Evolutionary conservation across 2,329 filamentous ascomycete genomes (phyloP), one percentile per base, ranked within the genome.

Genomic region (Celoporthe dispersa): DNA sequence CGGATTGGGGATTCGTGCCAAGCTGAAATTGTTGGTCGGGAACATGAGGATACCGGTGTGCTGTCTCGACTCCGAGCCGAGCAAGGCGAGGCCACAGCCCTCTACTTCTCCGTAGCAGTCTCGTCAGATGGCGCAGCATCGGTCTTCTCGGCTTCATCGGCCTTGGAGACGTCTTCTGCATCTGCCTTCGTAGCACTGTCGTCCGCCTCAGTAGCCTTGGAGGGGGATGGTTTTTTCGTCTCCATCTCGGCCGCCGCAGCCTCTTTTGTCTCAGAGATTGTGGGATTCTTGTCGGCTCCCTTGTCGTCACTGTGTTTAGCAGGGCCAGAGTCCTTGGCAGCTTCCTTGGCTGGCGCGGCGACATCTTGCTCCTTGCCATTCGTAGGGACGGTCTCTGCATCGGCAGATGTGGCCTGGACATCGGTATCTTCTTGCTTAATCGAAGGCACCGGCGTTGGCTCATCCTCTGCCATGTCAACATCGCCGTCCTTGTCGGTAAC

Each of bases 401-500:
- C 72, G 14, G 66, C n/a, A 2, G 63, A 39, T 2, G 79, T 76
- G 1, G 79, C 73, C 33, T 76, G 76, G 1, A 76, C 70, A 64
- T 82, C 79, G 6, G 70, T 71, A 7, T 83, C 81, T 53, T 82
- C 81, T 55, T 80, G 76, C 68, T 82, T 81, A 41, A 81, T 80
- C 14, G 76, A 73, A 25, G 79, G 74, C 6, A 73, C 69, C 69
- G 77, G 78, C 12, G 78, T 75, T 2, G 72, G 70, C 3, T 77
- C 71, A 2, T 80, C 73, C 60, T 82, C 83, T 1, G 79, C 79
- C 84, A 87, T 87, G 11, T 85, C 84, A 12, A 87, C 79, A 74
- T 87, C 84, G 22, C 84, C 85, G 69, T 87, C 85, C 2, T 78
- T 78, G 35, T 86, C 84, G 5, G 81, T 76, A 31, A 79, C 79